Percentiles rank a stretch among this genome's conserved stretches.
phyloP scores from a whole-genome alignment of 2,329 filamentous ascomycete species.

The Zymoseptoria tritici region DNA sequence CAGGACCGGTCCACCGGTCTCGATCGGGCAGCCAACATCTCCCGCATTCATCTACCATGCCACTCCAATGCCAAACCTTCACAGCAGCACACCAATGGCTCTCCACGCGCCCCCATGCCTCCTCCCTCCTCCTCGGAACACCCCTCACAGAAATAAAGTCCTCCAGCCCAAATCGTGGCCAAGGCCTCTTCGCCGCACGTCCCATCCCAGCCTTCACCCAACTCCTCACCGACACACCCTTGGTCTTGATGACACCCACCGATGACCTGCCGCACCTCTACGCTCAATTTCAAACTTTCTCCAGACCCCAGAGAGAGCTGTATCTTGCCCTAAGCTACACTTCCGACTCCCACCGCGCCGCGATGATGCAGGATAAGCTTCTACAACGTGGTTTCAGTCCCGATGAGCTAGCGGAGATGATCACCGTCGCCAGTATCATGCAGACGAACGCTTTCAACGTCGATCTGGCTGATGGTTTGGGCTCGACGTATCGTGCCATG shows the following conservation, averaged over 20 bases:
- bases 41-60: neutral
- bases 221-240: constrained; percentile 13
- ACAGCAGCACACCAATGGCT: constrained; percentile 15
- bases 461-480: constrained; percentile 12
- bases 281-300: constrained; percentile 9
- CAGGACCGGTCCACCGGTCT: too few species aligned
- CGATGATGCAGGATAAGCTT: constrained; percentile 14
- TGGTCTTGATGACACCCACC: constrained; percentile 16
- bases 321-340: constrained; percentile 12
- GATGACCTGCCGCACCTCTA: constrained; percentile 21
- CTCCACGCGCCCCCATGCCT: constrained; percentile 5
- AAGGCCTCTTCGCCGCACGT: constrained; percentile 15
- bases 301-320: constrained; percentile 2
- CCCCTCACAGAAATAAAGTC: constrained; percentile 8
- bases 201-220: constrained; percentile 8
- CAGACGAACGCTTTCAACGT: constrained; percentile 22
- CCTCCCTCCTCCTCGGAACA: constrained; percentile 9
- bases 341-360: constrained; percentile 7
- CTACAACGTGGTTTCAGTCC: constrained; percentile 11
- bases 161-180: constrained; percentile 14
- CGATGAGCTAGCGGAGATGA: constrained; percentile 8
- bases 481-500: constrained; percentile 14
- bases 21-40: neutral
- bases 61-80: neutral
- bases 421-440: constrained; percentile 17